A percentile compares a stretch with the other conserved stretches of the same genome.
Evolutionary conservation across 352 stramenopile species (phyloP).

Genomic region (Saprolegnia diclina): DNA sequence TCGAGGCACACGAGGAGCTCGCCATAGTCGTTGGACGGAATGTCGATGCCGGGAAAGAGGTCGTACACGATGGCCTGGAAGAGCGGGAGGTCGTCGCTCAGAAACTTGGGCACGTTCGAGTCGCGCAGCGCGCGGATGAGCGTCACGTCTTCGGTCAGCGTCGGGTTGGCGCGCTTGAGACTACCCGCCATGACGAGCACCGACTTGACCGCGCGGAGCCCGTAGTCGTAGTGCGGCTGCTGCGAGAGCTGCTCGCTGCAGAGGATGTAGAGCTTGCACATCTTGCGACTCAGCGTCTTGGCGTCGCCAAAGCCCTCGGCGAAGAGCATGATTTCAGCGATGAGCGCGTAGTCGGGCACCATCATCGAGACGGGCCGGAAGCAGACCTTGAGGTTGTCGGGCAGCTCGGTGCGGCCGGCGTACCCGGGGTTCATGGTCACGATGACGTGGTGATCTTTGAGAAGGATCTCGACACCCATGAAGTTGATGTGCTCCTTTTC

Average conservation of each 20-base stretch:
- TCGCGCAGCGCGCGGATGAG: slow-evolving; percentile 86
- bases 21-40: slow-evolving; percentile 78
- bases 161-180: slow-evolving; percentile 76
- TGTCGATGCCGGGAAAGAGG: slow-evolving; percentile 85
- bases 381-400: slow-evolving; percentile 95
- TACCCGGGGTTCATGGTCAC: slow-evolving; percentile 98
- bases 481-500: slow-evolving; percentile 91
- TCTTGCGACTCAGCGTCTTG: slow-evolving; percentile 91
- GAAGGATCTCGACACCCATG: slow-evolving; percentile 92
- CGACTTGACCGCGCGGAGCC: slow-evolving; percentile 87
- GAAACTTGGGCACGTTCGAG: slow-evolving; percentile 94
- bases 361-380: slow-evolving; percentile 96
- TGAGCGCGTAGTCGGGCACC: slow-evolving; percentile 93
- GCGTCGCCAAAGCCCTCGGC: slow-evolving; percentile 93
- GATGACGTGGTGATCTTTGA: slow-evolving; percentile 96
- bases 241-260: slow-evolving; percentile 92
- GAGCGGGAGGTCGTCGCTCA: slow-evolving; percentile 85
- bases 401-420: slow-evolving; percentile 92
- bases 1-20: slow-evolving; percentile 66
- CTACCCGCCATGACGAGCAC: slow-evolving; percentile 90
- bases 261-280: slow-evolving; percentile 92
- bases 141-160: slow-evolving; percentile 82
- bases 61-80: slow-evolving; percentile 90
- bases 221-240: slow-evolving; percentile 94
- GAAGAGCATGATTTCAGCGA: slow-evolving; percentile 97